Evolutionary conservation across 202 grass and related monocot species (phyloP).

Genomic region (Cymbopogon flexuosus): DNA sequence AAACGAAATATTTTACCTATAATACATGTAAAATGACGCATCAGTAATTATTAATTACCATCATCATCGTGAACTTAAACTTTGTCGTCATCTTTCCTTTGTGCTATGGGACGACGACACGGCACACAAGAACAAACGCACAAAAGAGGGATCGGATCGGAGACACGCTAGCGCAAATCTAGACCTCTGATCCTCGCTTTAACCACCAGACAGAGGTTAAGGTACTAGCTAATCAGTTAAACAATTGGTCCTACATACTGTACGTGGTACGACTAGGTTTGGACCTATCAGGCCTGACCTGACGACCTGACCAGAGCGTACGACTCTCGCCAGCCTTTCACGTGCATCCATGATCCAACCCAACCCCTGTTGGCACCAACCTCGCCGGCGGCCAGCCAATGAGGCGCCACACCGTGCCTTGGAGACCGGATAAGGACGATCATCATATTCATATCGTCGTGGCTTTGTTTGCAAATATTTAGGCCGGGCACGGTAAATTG

Average conservation of each 20-base stretch:
- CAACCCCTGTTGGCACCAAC: constrained; percentile 24
- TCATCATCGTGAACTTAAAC: neutral
- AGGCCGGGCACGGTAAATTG: constrained; percentile 33
- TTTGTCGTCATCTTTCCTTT: neutral
- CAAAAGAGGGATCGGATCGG: neutral
- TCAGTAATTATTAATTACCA: neutral
- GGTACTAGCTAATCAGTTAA: neutral
- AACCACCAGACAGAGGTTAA: constrained; percentile 7
- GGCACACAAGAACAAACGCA: neutral
- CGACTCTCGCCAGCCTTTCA: constrained; percentile 27
- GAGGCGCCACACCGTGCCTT: neutral
- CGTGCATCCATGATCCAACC: constrained; percentile 35
- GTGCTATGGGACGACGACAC: constrained; percentile 6
- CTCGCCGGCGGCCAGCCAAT: constrained; percentile 19
- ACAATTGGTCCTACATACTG: neutral
- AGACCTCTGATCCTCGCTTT: constrained; percentile 23
- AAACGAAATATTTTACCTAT: neutral
- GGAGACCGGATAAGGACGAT: constrained; percentile 55
- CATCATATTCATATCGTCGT: neutral
- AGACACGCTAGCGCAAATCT: constrained; percentile 50
- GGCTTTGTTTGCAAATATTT: neutral
- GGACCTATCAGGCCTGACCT: constrained; percentile 29
- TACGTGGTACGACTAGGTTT: constrained; percentile 30
- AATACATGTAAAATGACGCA: too few relatives aligned
- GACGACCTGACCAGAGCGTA: neutral